Percentiles rank a stretch among this genome's conserved stretches.
Conservation (phyloP, 2,329 filamentous ascomycete genomes). For the Calonectria ilicicola region DNA sequence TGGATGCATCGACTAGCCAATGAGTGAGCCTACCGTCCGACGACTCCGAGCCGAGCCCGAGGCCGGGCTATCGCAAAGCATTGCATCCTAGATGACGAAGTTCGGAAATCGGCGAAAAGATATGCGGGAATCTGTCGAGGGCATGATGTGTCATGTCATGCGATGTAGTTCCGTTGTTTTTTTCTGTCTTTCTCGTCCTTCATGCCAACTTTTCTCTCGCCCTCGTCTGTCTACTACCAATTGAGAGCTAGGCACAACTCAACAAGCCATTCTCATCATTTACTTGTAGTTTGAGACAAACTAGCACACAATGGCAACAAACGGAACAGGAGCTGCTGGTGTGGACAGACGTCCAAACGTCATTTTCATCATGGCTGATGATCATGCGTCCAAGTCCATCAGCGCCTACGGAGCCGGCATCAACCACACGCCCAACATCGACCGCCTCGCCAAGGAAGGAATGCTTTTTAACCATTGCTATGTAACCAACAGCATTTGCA, state of each 20-base stretch:
- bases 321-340: neutral
- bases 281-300: neutral
- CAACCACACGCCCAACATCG: conserved; percentile 64
- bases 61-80: conserved; percentile 2
- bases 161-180: neutral
- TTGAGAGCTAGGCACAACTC: neutral
- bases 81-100: conserved; percentile 23
- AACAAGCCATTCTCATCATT: neutral
- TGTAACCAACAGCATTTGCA: conserved; percentile 66
- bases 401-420: conserved; percentile 62
- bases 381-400: conserved; percentile 64
- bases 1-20: conserved; percentile 16
- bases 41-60: conserved; percentile 28
- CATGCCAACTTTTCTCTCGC: neutral
- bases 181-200: neutral
- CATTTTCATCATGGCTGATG: conserved; percentile 67
- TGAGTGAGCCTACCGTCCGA: conserved; percentile 20
- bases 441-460: conserved; percentile 61
- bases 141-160: conserved; percentile 11
- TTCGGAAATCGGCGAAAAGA: conserved; percentile 28
- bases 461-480: conserved; percentile 66
- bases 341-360: conserved; percentile 37
- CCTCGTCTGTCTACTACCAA: neutral
- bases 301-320: conserved; percentile 17
- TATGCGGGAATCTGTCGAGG: neutral